Evolutionary conservation across 202 grass and related monocot species (phyloP), one percentile per base, ranked within the genome.

Genomic region (Hordeum pubiflorum): DNA sequence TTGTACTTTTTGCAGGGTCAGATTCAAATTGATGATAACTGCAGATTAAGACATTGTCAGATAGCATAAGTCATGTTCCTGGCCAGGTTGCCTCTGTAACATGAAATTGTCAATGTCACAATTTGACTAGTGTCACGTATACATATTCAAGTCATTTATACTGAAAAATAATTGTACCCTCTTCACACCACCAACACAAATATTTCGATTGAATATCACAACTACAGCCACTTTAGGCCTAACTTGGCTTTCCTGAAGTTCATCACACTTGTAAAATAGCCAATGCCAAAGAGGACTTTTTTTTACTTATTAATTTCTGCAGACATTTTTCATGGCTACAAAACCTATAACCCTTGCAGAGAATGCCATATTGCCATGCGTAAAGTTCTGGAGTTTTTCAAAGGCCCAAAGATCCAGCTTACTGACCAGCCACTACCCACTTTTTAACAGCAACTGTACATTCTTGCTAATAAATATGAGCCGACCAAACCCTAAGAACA

Each of bases 141-240:
- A 17, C 58, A 72, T 48, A 80, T 40, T 62, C n/a, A 64, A 38
- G 69, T 17, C 22, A 58, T 27, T 68, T 43, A 73, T 48, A 85
- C 34, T 69, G 15, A 77, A 66, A 87, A 63, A 48, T 74, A n/a
- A 38, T 58, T 61, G 48, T 1, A 41, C 50, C 62, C 29, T 78
- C 82, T 77, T 81, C 4, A 55, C 55, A 63, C 36, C 64, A 80
- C 27, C 10, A 86, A 81, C 43, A 63, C 23, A 73, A 44, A 83
- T 39, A 36, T 54, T 74, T 63, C 0, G 2, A 72, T 5, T 9
- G 61, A 63, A n/a, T 65, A 84, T 56, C 23, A 14, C 0, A 14
- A 71, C 46, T 24, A 69, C 22, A 4, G 29, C 6, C 58, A 65
- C 12, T 55, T n/a, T 39, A 31, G 37, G 67, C 37, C 39, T 40